These are phyloP conservation scores for Pisolithus albus DNA, from an alignment of 768 basidiomycete genomes.

Conservation along the genomic window DNA sequence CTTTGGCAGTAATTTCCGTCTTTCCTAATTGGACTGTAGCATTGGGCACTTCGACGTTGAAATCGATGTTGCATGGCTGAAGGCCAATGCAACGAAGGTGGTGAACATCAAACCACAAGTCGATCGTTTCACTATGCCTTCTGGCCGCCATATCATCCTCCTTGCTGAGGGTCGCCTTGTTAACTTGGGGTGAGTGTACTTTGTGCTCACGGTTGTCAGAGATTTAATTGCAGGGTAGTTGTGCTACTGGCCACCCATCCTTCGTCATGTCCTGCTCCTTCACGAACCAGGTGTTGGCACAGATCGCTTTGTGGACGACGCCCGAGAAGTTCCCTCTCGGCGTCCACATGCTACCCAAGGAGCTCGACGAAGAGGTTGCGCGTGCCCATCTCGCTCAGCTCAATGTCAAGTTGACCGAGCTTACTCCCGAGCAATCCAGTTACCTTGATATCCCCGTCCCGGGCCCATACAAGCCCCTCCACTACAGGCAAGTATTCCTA, in stretches of 20 bases:
- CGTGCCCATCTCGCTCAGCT: slow-evolving; percentile 89
- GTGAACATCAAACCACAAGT: slow-evolving; percentile 99
- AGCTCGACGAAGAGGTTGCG: slow-evolving; percentile 98
- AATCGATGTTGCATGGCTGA: slow-evolving; percentile 98
- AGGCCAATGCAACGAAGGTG: slow-evolving; percentile 76
- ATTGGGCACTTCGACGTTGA: slow-evolving; percentile 85
- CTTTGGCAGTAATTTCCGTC: background rate
- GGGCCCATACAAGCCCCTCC: slow-evolving; percentile 72
- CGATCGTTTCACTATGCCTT: slow-evolving; percentile 91
- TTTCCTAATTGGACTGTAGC: slow-evolving; percentile 31
- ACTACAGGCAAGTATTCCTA: slow-evolving; percentile 47
- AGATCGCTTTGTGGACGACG: slow-evolving; percentile 96
- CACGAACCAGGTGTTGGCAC: slow-evolving; percentile 96
- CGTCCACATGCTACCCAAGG: slow-evolving; percentile 98
- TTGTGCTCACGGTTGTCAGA: background rate
- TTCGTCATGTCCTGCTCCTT: slow-evolving; percentile 99
- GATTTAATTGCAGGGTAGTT: slow-evolving; percentile 37
- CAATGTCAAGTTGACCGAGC: slow-evolving; percentile 87
- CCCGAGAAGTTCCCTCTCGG: slow-evolving; percentile 90
- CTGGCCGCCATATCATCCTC: slow-evolving; percentile 91
- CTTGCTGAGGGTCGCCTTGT: slow-evolving; percentile 99
- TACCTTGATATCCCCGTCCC: slow-evolving; percentile 88
- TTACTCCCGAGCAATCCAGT: slow-evolving; percentile 64
- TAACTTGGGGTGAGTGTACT: slow-evolving; percentile 74
- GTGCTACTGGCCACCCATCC: slow-evolving; percentile 97